A percentile compares a stretch with the other conserved stretches of the same genome.
phyloP scores from a whole-genome alignment of 441 rosid species.

The Adansonia rubrostipa region DNA sequence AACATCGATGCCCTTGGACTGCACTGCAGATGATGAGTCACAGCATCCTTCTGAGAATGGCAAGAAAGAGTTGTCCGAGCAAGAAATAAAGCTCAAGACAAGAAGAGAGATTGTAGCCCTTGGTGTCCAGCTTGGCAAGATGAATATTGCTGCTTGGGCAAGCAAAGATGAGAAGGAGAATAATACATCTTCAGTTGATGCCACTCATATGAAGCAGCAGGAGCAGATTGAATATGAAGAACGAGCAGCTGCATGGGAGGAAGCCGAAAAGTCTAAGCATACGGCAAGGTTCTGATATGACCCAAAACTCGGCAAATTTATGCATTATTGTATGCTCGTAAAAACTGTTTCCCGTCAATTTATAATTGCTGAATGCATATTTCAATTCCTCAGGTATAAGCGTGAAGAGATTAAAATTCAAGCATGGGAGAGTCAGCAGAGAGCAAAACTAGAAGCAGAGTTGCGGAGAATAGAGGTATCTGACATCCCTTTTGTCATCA shows the following conservation, averaged over 20 bases:
- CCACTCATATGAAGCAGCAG: constrained; percentile 42
- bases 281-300: constrained; percentile 61
- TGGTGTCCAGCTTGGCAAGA: constrained; percentile 91
- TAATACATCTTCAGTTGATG: constrained; percentile 35
- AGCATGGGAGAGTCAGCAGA: too few relatives aligned
- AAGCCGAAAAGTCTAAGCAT: constrained; percentile 80
- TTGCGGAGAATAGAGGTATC: constrained; percentile 80
- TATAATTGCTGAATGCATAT: constrained; percentile 6
- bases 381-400: constrained; percentile 53
- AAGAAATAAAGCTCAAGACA: constrained; percentile 81
- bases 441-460: too few relatives aligned
- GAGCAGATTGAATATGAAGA: constrained; percentile 65
- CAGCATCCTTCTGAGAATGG: constrained; percentile 37
- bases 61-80: constrained; percentile 65
- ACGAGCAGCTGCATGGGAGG: constrained; percentile 93
- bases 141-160: constrained; percentile 97
- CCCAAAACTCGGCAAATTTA: not conserved
- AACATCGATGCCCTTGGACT: constrained; percentile 42
- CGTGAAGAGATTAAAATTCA: constrained; percentile 64
- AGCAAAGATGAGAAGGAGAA: constrained; percentile 77
- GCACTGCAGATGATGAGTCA: constrained; percentile 43
- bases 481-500: not conserved
- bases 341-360: not conserved
- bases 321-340: constrained; percentile 6
- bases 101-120: constrained; percentile 86